Percentiles rank a stretch among this genome's conserved stretches.
phyloP scores from a whole-genome alignment of 768 basidiomycete species.

The Trametes sanguinea region DNA sequence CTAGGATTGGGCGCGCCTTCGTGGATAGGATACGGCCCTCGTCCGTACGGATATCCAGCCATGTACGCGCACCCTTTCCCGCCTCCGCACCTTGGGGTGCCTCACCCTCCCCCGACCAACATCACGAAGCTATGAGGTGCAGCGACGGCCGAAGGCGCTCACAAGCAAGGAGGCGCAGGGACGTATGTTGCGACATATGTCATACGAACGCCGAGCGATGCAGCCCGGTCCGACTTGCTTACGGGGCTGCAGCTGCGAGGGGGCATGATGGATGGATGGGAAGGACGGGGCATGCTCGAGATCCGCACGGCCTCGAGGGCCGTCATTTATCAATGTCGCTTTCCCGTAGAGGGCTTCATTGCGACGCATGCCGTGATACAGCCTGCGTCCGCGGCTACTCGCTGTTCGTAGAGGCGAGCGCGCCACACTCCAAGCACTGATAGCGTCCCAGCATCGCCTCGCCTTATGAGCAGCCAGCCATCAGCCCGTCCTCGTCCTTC shows the following conservation, averaged over 20 bases:
- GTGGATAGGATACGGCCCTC: conserved; percentile 20
- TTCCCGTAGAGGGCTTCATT: conserved; percentile 5
- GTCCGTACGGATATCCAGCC: conserved; percentile 9
- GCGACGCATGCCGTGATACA: conserved; percentile 1
- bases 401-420: neutral
- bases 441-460: too few species aligned
- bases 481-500: too few species aligned
- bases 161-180: too few species aligned
- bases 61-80: conserved; percentile 6
- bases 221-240: too few species aligned
- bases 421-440: neutral
- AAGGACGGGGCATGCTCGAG: neutral
- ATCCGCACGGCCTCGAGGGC: neutral
- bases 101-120: conserved; percentile 12
- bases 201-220: too few species aligned
- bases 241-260: neutral
- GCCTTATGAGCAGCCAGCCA: too few species aligned
- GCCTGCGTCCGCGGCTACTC: neutral
- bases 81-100: conserved; percentile 10
- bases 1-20: conserved; percentile 8
- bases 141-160: too few species aligned
- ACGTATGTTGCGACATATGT: too few species aligned
- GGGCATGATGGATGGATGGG: neutral
- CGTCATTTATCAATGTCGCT: conserved; percentile 6
- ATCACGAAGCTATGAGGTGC: conserved; percentile 22